Conservation (phyloP, 228 moss, liverwort and hornwort genomes). For the Sphagnum fallax region DNA sequence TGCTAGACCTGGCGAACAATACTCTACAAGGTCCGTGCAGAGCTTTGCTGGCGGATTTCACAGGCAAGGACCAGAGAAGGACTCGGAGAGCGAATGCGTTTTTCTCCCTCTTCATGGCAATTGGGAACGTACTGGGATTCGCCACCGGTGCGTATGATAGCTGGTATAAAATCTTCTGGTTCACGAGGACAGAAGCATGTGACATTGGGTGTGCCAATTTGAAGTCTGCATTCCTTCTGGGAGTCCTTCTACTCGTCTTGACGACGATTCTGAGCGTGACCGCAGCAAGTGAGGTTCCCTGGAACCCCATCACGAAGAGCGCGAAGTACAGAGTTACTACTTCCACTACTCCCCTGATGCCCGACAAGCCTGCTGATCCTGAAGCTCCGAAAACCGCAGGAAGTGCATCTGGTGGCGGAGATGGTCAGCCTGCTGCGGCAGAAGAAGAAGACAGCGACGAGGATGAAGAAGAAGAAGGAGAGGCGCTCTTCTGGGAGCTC, state of each 20-base stretch:
- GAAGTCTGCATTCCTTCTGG: conserved; percentile 82
- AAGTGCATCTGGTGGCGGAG: conserved; percentile 1
- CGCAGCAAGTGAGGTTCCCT: conserved; percentile 59
- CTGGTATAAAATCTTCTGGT: conserved; percentile 55
- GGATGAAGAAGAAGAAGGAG: conserved; percentile 51
- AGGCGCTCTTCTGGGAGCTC: conserved; percentile 81
- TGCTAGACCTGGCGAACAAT: conserved; percentile 83
- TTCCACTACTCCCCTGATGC: conserved; percentile 40
- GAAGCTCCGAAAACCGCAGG: conserved; percentile 11
- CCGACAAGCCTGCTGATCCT: conserved; percentile 21
- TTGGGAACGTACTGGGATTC: conserved; percentile 81
- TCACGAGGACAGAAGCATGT: conserved; percentile 54
- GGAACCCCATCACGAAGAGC: conserved; percentile 22
- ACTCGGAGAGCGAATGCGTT: conserved; percentile 66
- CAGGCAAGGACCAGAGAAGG: conserved; percentile 47
- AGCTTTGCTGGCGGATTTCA: conserved; percentile 77
- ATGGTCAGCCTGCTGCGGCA: not conserved
- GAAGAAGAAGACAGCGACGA: conserved; percentile 68
- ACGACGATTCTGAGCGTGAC: conserved; percentile 67
- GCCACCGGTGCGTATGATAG: conserved; percentile 73
- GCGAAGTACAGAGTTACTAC: conserved; percentile 12
- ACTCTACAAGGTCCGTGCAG: conserved; percentile 85
- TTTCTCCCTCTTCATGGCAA: conserved; percentile 73
- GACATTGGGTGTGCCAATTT: conserved; percentile 66
- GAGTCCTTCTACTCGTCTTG: conserved; percentile 38